These are phyloP conservation scores for Termitomyces eurrhizus DNA, from an alignment of 768 basidiomycete genomes.

Conservation along the genomic window DNA sequence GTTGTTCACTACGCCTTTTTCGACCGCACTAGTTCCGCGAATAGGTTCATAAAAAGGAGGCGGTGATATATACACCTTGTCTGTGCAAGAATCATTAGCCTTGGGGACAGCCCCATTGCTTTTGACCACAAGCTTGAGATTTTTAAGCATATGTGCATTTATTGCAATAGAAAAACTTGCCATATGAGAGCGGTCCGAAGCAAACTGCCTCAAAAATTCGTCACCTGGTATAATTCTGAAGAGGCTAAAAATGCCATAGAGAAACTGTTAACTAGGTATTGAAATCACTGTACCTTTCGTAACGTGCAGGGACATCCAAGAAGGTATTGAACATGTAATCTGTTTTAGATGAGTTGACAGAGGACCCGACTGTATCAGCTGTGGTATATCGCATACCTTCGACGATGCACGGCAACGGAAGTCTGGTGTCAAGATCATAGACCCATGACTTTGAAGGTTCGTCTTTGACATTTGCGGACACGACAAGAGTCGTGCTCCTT, in stretches of 20 bases:
- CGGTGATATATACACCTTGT: constrained; percentile 32
- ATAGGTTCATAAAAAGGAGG: constrained; percentile 51
- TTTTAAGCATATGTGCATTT: neutral
- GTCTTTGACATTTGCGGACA: neutral
- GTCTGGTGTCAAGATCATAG: constrained; percentile 64
- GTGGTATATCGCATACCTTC: constrained; percentile 34
- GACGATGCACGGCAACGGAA: constrained; percentile 48
- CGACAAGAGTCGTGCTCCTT: neutral
- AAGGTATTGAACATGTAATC: constrained; percentile 48
- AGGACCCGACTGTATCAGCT: neutral
- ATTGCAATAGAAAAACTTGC: constrained; percentile 27
- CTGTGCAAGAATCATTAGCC: neutral
- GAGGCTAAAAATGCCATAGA: constrained; percentile 31
- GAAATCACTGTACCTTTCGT: constrained; percentile 37
- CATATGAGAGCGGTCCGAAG: constrained; percentile 78
- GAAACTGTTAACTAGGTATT: neutral
- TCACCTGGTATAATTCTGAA: constrained; percentile 59
- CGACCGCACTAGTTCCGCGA: constrained; percentile 38
- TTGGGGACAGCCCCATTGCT: neutral
- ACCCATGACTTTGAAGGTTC: constrained; percentile 37
- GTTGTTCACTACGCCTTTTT: constrained; percentile 41
- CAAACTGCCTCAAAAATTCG: constrained; percentile 54
- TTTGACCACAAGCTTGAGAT: constrained; percentile 8
- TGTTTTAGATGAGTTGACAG: constrained; percentile 17
- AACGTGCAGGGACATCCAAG: constrained; percentile 29